Evolutionary conservation across 2,329 filamentous ascomycete species (phyloP), one percentile per base, ranked within the genome.

Genomic region (Colletotrichum tropicale): DNA sequence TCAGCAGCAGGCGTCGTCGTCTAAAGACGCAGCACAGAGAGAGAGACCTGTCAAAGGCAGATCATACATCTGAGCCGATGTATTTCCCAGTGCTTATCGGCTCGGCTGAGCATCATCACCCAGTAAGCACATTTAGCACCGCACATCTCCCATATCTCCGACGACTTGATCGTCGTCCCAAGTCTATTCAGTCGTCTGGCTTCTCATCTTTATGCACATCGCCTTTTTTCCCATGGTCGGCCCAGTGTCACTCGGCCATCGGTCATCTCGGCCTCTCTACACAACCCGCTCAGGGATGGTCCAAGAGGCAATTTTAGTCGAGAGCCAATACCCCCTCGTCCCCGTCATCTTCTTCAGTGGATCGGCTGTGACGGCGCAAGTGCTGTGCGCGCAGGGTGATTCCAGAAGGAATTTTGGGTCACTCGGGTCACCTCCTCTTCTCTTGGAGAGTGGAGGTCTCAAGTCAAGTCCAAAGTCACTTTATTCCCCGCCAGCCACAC

Each of bases 281-380:
- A 60, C 48, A 71, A 64, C 32, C 52, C 68, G 68, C 68, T 75
- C 72, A 75, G 72, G 72, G 72, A 75, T 75, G 56, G 64, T 38
- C 70, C 70, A 76, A 74, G 74, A 74, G 74, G 74, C 74, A 76
- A 69, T 74, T 76, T 74, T 76, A 74, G 74, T 76, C 70, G 74
- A 64, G 62, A 26, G 26, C 32, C 32, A 69, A 28, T 48, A 24
- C 34, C 43, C 24, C 56, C 30, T 38, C 26, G 26, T 71, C 68
- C 36, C 36, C 68, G 61, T 75, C 72, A 71, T 71, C 72, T 75
- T 75, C 72, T 76, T 74, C 64, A 74, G 66, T 77, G 75, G 75
- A 77, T 72, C 71, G 71, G 75, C 43, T 77, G 66, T 65, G 67
- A 75, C 75, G 72, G 71, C 75, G 70, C 74, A 66, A 52, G 48